phyloP scores from a whole-genome alignment of 495 filamentous ascomycete genomes.

The Emericellopsis terricola region DNA sequence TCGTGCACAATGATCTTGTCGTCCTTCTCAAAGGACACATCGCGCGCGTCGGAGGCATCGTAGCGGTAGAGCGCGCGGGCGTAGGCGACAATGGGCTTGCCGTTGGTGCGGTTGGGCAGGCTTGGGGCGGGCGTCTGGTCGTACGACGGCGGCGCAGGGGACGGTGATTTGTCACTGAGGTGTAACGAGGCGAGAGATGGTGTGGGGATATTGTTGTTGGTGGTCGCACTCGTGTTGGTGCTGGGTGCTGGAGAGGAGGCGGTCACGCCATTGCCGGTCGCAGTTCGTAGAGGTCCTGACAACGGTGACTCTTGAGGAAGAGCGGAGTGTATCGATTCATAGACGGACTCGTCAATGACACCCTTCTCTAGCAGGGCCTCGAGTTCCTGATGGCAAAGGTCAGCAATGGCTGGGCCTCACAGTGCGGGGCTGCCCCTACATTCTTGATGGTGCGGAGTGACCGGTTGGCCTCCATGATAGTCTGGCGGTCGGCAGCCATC shows the following conservation, averaged over 20 bases:
- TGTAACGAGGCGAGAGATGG: constrained; percentile 22
- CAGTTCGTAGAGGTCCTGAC: constrained; percentile 12
- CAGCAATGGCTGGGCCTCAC: not conserved
- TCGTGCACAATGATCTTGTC: constrained; percentile 65
- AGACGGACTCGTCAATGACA: constrained; percentile 51
- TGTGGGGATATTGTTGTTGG: constrained; percentile 19
- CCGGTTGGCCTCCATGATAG: constrained; percentile 48
- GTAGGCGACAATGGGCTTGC: constrained; percentile 42
- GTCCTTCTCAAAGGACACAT: constrained; percentile 55
- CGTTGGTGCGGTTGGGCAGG: constrained; percentile 33
- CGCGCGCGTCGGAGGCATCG: constrained; percentile 55
- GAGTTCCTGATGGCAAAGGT: constrained; percentile 51
- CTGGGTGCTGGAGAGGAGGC: constrained; percentile 10
- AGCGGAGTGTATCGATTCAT: constrained; percentile 49
- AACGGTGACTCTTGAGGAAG: constrained; percentile 51
- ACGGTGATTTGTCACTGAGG: constrained; percentile 16
- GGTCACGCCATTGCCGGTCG: constrained; percentile 6
- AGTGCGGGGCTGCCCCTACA: constrained; percentile 20
- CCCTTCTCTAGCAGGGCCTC: constrained; percentile 70
- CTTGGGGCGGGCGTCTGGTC: constrained; percentile 30
- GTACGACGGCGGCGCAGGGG: constrained; percentile 24
- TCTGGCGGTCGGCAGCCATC: constrained; percentile 26
- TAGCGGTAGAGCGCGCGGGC: constrained; percentile 79
- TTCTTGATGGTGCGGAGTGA: constrained; percentile 74
- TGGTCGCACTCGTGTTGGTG: constrained; percentile 16